phyloP scores from a whole-genome alignment of 345 rosid genomes.

The Citrus mangshanensis region DNA sequence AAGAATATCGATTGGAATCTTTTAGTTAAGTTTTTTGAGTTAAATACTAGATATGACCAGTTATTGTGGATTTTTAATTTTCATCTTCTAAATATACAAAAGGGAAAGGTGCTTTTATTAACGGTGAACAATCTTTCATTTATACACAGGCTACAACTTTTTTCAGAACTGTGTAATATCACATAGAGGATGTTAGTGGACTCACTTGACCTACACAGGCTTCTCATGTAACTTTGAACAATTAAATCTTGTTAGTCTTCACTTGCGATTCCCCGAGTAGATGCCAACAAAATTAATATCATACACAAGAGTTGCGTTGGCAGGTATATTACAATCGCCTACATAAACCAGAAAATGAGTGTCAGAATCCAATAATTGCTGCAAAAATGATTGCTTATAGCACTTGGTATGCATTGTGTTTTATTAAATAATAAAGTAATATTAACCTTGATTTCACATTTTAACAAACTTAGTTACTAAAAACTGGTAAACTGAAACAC shows the following conservation, averaged over 20 bases:
- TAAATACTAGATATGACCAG: too few species aligned
- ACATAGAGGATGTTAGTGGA: not conserved
- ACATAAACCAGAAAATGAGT: conserved; percentile 16
- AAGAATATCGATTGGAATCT: not conserved
- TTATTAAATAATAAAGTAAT: not conserved
- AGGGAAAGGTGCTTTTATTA: not conserved
- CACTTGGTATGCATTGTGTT: not conserved
- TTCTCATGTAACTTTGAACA: not conserved
- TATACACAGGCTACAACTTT: not conserved
- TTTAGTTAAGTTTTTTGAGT: not conserved
- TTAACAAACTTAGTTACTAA: not conserved
- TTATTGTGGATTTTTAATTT: not conserved
- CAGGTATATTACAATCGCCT: conserved; percentile 98
- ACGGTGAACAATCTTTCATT: not conserved
- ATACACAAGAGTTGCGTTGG: conserved; percentile 84
- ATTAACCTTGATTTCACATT: not conserved
- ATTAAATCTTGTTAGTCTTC: conserved; percentile 16
- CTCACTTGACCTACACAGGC: conserved; percentile 13
- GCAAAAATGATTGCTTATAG: not conserved
- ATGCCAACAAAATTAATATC: conserved; percentile 76
- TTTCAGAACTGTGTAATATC: not conserved
- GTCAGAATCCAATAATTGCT: not conserved
- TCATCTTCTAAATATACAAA: not conserved
- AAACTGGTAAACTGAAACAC: not conserved
- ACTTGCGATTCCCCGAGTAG: conserved; percentile 73